A percentile compares a stretch with the other conserved stretches of the same genome.
phyloP scores from a whole-genome alignment of 2,329 filamentous ascomycete species.

The Ascochyta clinopodiicola region DNA sequence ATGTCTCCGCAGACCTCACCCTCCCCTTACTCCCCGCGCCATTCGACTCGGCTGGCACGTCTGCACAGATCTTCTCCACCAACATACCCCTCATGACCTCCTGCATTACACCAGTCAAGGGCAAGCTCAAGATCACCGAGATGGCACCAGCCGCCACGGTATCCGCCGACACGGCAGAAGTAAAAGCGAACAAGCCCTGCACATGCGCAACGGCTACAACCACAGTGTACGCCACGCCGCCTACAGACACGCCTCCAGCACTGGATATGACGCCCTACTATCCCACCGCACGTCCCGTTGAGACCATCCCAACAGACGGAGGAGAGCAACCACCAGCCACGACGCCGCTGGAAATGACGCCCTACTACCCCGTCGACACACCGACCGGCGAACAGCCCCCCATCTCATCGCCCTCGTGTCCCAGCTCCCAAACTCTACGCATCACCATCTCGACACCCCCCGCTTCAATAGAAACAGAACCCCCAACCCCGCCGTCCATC shows the following conservation, averaged over 20 bases:
- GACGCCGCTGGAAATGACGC: not conserved
- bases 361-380: not conserved
- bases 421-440: not conserved
- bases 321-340: no score
- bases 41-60: constrained; percentile 19
- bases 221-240: constrained; percentile 1
- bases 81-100: constrained; percentile 27
- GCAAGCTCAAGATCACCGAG: not conserved
- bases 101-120: constrained; percentile 19
- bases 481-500: not conserved
- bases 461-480: not conserved
- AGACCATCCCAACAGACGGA: no score
- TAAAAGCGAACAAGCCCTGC: not conserved
- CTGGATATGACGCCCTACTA: constrained; percentile 1
- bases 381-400: not conserved
- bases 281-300: not conserved
- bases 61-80: constrained; percentile 30
- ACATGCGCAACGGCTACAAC: constrained; percentile 2
- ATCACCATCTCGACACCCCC: constrained; percentile 12
- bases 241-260: not conserved
- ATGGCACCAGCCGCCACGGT: constrained; percentile 7
- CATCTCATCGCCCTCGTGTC: not conserved
- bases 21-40: constrained; percentile 30
- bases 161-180: not conserved
- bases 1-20: constrained; percentile 27